Evolutionary conservation across 2,329 filamentous ascomycete genomes (phyloP), one percentile per base, ranked within the genome.

Genomic region (Monosporascus sp.): DNA sequence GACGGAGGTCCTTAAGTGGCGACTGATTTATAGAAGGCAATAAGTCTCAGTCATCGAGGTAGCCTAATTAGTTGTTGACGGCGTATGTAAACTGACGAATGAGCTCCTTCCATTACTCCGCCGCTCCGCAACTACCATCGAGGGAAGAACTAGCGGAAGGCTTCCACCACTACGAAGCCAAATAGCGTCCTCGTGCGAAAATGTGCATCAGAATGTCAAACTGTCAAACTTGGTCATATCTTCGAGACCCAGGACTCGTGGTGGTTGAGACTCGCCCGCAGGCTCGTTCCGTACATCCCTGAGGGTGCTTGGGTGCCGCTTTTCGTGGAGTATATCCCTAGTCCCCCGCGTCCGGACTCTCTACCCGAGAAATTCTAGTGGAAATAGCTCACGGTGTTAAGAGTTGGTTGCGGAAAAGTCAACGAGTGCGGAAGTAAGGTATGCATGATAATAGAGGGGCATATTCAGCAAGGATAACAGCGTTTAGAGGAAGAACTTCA

Each of bases 191-290:
- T 9, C 60, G 57, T 11, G 58, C 60, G 7, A 24, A 57, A 7
- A 38, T 48, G 7, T 49, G 59, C 14, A 55, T 62, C 18, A 55
- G 35, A 3, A 28, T 57, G 28, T 63, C 62, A 14, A 55, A 57
- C 18, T 58, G n/a, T n/a, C n/a, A n/a, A n/a, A n/a, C n/a, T n/a
- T 60, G 6, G 55, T 62, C 22, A 63, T 61, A 7, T 58, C 1
- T 64, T 59, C 37, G 63, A 65, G 44, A 59, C 61, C 11, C 55
- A 63, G 54, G 58, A 64, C 24, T 59, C 55, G 8, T 64, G 62
- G 63, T 61, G 54, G 51, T 46, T 51, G 31, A 41, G 49, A 47
- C 17, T 43, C 8, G 35, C 49, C 7, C 51, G 51, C 7, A 26
- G 44, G 3, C 14, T 56, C 15, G 53, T 54, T 5, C 54, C 53